These are phyloP conservation scores for Penicillium sp. DNA, from an alignment of 2,329 filamentous ascomycete species.

Conservation along the genomic window DNA sequence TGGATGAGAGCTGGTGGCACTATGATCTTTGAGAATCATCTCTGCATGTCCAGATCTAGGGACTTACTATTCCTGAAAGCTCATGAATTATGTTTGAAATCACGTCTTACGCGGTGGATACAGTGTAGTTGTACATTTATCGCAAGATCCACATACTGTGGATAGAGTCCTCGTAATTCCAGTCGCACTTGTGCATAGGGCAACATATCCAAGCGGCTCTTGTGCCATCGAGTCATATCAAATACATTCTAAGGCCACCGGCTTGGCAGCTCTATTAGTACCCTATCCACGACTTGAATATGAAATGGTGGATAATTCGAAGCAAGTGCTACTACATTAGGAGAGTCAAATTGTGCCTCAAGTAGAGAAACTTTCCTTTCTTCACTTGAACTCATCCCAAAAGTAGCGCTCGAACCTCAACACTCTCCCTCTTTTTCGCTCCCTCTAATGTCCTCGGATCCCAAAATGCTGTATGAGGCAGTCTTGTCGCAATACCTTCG, in stretches of 20 bases:
- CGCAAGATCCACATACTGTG: not conserved
- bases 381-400: too few relatives aligned
- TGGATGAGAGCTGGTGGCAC: constrained; percentile 15
- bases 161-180: not conserved
- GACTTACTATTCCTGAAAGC: not conserved
- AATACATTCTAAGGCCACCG: not conserved
- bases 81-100: not conserved
- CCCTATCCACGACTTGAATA: too few relatives aligned
- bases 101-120: not conserved
- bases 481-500: too few relatives aligned
- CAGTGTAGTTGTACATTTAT: not conserved
- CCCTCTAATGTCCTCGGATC: too few relatives aligned
- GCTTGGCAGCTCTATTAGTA: not conserved
- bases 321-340: too few relatives aligned
- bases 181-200: too few relatives aligned
- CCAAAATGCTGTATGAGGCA: too few relatives aligned
- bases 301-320: too few relatives aligned
- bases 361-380: too few relatives aligned
- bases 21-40: not conserved
- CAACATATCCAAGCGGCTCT: not conserved
- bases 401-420: too few relatives aligned
- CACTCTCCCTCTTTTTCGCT: too few relatives aligned
- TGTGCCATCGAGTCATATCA: not conserved
- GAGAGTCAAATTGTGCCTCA: not conserved
- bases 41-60: not conserved